Evolutionary conservation across 2,329 filamentous ascomycete genomes (phyloP).

Genomic region (Colletotrichum caudatum): DNA sequence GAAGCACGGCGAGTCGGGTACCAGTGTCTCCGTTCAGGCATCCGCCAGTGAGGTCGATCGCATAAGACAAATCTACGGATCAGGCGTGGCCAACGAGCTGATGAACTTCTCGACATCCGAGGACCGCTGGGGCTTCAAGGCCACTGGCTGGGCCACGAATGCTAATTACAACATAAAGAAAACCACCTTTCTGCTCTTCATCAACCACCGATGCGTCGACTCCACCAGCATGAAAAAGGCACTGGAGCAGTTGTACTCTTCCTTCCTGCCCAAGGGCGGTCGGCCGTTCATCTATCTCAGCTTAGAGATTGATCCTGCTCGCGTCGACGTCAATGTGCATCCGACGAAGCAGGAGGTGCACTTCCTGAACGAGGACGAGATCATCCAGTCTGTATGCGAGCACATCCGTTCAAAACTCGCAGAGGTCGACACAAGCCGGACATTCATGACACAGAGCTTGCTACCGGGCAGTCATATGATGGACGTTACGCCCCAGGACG

Average conservation of each 20-base stretch:
- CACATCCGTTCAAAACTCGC: constrained; percentile 83
- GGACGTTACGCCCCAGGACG: constrained; percentile 43
- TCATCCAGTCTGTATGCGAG: constrained; percentile 86
- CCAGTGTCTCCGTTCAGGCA: constrained; percentile 82
- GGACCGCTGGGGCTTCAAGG: constrained; percentile 84
- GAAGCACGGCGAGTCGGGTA: constrained; percentile 89
- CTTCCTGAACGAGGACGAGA: constrained; percentile 97
- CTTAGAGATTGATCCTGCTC: constrained; percentile 89
- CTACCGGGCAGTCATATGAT: constrained; percentile 72
- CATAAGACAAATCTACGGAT: constrained; percentile 91
- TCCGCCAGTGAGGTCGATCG: constrained; percentile 81
- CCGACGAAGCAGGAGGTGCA: constrained; percentile 97
- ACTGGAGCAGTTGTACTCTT: constrained; percentile 88
- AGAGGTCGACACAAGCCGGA: constrained; percentile 91
- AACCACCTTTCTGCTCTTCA: constrained; percentile 89
- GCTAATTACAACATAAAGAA: constrained; percentile 96
- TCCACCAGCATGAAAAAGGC: constrained; percentile 89
- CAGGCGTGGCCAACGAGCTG: constrained; percentile 86
- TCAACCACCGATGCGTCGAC: constrained; percentile 95
- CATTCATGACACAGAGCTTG: constrained; percentile 93
- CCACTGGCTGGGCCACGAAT: constrained; percentile 85
- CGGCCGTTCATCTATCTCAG: constrained; percentile 95
- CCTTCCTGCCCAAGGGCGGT: constrained; percentile 91
- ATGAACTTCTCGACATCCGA: constrained; percentile 80
- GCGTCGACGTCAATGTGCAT: constrained; percentile 97